Percentiles rank a stretch among this genome's conserved stretches.
Conservation (phyloP, 495 filamentous ascomycete species). For the Geopyxis carbonaria region DNA sequence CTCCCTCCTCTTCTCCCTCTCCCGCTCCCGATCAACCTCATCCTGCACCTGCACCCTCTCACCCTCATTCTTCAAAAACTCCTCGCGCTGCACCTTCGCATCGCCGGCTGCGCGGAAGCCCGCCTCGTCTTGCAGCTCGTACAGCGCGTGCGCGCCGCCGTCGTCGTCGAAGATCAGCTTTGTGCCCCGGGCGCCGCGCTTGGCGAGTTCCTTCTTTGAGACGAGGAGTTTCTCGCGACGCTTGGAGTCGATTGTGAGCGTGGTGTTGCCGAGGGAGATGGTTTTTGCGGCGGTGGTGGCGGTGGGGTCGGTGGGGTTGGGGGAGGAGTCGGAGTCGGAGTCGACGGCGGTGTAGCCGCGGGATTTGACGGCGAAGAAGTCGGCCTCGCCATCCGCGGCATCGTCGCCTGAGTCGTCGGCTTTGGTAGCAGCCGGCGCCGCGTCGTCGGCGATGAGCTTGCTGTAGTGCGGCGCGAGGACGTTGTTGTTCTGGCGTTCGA, state of each 20-base stretch:
- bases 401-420: too few species aligned
- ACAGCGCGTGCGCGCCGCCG: constrained; percentile 62
- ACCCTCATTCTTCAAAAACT: constrained; percentile 58
- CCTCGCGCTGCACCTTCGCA: constrained; percentile 52
- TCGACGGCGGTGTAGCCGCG: constrained; percentile 26
- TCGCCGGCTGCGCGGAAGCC: constrained; percentile 57
- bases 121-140: constrained; percentile 72
- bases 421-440: too few species aligned
- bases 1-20: constrained; percentile 61
- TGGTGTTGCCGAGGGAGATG: constrained; percentile 30
- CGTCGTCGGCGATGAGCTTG: constrained; percentile 60
- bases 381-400: constrained; percentile 40
- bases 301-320: constrained; percentile 28
- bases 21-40: constrained; percentile 61
- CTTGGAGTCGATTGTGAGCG: constrained; percentile 71
- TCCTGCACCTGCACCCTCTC: constrained; percentile 61
- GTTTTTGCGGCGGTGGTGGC: too few species aligned
- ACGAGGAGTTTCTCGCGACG: constrained; percentile 81
- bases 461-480: constrained; percentile 84
- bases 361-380: constrained; percentile 81
- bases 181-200: constrained; percentile 66
- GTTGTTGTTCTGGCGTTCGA: constrained; percentile 51
- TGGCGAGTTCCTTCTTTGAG: constrained; percentile 83
- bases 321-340: constrained; percentile 7
- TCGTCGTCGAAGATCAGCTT: constrained; percentile 88